Evolutionary conservation across 2,329 filamentous ascomycete species (phyloP).

Genomic region (Fusarium sp.): DNA sequence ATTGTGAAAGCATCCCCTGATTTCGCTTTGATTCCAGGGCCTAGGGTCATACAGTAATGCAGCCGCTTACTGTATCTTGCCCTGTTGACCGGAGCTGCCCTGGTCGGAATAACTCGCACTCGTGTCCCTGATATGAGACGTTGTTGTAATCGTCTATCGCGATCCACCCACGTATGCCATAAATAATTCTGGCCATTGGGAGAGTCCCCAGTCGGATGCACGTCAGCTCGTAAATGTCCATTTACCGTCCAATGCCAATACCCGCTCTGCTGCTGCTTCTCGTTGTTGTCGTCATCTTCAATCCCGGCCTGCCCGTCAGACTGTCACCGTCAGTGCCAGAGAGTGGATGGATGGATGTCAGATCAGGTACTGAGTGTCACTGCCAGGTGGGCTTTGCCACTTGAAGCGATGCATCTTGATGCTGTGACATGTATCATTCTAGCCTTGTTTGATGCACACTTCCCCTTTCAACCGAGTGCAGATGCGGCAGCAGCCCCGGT

Average conservation of each 20-base stretch:
- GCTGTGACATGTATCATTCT: slow-evolving; percentile 1
- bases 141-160: slow-evolving; percentile 28
- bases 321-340: not conserved
- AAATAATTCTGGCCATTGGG: slow-evolving; percentile 28
- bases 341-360: not conserved
- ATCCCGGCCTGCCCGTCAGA: not conserved
- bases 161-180: slow-evolving; percentile 32
- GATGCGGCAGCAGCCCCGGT: slow-evolving; percentile 9
- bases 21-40: not conserved
- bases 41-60: not conserved
- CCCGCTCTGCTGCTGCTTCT: not conserved
- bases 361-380: not conserved
- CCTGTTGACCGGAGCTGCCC: not conserved
- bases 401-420: not conserved
- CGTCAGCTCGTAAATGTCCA: slow-evolving; percentile 5
- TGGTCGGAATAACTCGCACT: not conserved
- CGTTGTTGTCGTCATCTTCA: not conserved
- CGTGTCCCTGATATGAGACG: slow-evolving; percentile 18
- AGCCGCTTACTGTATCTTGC: not conserved
- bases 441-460: not conserved
- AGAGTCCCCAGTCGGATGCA: slow-evolving; percentile 1
- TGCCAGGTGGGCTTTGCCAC: not conserved
- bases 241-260: not conserved
- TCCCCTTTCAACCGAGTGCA: not conserved
- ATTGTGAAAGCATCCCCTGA: not conserved